These are phyloP conservation scores for Tagetes patula DNA, from an alignment of 129 eudicot species.

Conservation along the genomic window DNA sequence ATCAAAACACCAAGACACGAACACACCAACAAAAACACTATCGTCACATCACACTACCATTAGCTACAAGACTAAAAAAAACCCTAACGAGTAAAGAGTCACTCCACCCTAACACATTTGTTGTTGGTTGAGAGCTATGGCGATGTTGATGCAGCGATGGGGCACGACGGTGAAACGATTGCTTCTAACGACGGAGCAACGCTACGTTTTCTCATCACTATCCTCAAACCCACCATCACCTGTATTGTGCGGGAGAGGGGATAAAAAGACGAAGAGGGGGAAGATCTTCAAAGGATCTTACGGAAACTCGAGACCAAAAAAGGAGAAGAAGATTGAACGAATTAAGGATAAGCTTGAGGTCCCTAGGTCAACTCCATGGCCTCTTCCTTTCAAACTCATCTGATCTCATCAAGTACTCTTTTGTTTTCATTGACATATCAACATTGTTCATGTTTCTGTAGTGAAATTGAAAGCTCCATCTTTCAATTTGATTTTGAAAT, in stretches of 20 bases:
- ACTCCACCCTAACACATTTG: too few species aligned
- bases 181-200: constrained; percentile 40
- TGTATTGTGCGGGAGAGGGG: constrained; percentile 86
- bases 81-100: too few species aligned
- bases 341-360: constrained; percentile 91
- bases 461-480: too few species aligned
- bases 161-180: constrained; percentile 46
- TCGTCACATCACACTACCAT: too few species aligned
- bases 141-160: constrained; percentile 59
- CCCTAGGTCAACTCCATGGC: constrained; percentile 99
- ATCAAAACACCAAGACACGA: too few species aligned
- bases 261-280: constrained; percentile 86
- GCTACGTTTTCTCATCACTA: constrained; percentile 44
- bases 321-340: constrained; percentile 77
- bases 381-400: constrained; percentile 91
- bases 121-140: constrained; percentile 30
- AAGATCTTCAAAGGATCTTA: constrained; percentile 87
- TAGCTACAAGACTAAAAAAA: too few species aligned
- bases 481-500: too few species aligned
- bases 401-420: constrained; percentile 10
- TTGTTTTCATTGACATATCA: too few species aligned
- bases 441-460: neutral
- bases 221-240: constrained; percentile 43
- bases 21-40: too few species aligned
- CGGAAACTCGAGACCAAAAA: constrained; percentile 82